Base-by-base conservation (phyloP, 169 alveolate species). In the Ichthyophthirius multifiliis region DNA sequence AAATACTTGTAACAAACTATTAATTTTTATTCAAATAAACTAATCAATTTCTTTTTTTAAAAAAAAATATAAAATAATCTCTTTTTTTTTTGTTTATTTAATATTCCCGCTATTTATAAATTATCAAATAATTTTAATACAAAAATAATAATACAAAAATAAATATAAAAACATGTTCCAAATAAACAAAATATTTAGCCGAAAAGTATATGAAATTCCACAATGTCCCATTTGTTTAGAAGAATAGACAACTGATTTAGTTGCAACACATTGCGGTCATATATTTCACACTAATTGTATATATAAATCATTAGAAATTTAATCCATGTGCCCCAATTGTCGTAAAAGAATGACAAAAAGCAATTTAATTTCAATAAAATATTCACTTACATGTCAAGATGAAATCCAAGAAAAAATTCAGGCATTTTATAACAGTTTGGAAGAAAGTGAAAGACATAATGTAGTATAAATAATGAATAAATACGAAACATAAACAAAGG, bases 171-270 rank as follows among this genome's bases (percentile, higher is more conserved):
- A n/a, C n/a, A n/a, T n/a, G n/a, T n/a, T n/a, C n/a, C n/a, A n/a
- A n/a, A n/a, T n/a, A n/a, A n/a, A n/a, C n/a, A n/a, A n/a, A n/a
- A n/a, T n/a, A n/a, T n/a, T n/a, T n/a, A n/a, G n/a, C n/a, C n/a
- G 71, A 55, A 55, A 55, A 55, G 39, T 23, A 9, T 55, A 55
- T 55, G 71, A 55, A 55, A 23, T 55, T 20, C 71, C 71, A 20
- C 43, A 55, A 27, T 55, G 71, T 23, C 71, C 71, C 13, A 55
- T 55, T 55, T 55, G 71, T 23, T 55, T 55, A 27, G 71, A 55
- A 2, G 71, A 55, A 16, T 23, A 27, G 9, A 23, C 31, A 13
- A 27, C 23, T 10, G 71, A 55, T 27, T 55, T 55, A 55, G 71
- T 9, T 27, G 23, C 43, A 3, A 39, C 71, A 5, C 71, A 34